These are phyloP conservation scores for Hypoxylon trugodes DNA, from an alignment of 495 filamentous ascomycete genomes.

Conservation along the genomic window DNA sequence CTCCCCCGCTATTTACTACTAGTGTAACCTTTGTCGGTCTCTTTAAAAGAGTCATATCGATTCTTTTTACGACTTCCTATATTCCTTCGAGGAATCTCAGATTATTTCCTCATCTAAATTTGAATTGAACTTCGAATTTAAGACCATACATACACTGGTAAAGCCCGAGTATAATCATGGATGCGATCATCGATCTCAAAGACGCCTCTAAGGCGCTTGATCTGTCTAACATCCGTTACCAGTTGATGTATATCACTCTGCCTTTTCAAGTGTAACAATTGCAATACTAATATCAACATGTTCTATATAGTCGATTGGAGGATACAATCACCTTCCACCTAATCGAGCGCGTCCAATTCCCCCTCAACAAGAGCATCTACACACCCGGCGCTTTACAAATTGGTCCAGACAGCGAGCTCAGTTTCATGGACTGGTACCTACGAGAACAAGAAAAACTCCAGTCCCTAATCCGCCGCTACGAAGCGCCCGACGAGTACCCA, in stretches of 20 bases:
- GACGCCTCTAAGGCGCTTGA: conserved; percentile 86
- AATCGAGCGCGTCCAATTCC: conserved; percentile 98
- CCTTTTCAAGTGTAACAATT: neutral
- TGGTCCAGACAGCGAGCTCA: conserved; percentile 63
- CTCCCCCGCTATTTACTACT: no score
- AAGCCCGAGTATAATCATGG: conserved; percentile 65
- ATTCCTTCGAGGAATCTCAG: no score
- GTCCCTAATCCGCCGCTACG: conserved; percentile 93
- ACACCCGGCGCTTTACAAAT: conserved; percentile 82
- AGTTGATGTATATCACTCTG: conserved; percentile 77
- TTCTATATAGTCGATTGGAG: conserved; percentile 79
- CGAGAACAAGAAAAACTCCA: conserved; percentile 88
- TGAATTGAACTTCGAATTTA: no score
- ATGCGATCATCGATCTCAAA: conserved; percentile 86
- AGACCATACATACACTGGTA: no score
- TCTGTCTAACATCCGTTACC: conserved; percentile 90
- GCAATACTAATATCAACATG: conserved; percentile 15
- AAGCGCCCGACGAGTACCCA: conserved; percentile 96
- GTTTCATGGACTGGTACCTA: conserved; percentile 94
- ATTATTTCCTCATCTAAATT: no score
- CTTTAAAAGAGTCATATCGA: no score
- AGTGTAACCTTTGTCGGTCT: no score
- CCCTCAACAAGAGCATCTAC: conserved; percentile 90
- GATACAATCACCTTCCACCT: conserved; percentile 99
- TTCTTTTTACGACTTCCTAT: no score